Conservation (phyloP, 805 yeast species). For the Millerozyma miso region DNA sequence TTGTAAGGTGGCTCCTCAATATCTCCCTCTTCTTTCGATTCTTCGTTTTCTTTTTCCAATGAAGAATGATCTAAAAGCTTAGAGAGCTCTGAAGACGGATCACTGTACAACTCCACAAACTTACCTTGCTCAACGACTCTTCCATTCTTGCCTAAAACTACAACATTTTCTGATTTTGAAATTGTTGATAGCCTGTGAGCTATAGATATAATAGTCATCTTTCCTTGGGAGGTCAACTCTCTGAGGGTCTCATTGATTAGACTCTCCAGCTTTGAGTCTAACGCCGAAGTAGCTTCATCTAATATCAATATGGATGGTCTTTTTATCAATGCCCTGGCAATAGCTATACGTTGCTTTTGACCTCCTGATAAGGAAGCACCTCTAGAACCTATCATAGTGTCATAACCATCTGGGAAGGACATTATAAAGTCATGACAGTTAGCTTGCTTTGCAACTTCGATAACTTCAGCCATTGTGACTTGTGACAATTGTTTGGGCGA, state of each 20-base stretch:
- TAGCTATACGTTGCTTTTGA: slow-evolving; percentile 72
- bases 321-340: slow-evolving; percentile 69
- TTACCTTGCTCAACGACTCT: slow-evolving; percentile 38
- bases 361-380: slow-evolving; percentile 68
- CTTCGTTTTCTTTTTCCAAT: slow-evolving; percentile 12
- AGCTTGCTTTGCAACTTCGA: slow-evolving; percentile 46
- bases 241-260: slow-evolving; percentile 40
- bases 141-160: slow-evolving; percentile 40
- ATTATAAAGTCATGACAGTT: slow-evolving; percentile 55
- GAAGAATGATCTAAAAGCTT: slow-evolving; percentile 36
- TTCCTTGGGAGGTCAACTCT: slow-evolving; percentile 32
- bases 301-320: slow-evolving; percentile 59
- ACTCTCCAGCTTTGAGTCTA: slow-evolving; percentile 50
- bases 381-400: slow-evolving; percentile 51
- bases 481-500: slow-evolving; percentile 31
- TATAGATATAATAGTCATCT: slow-evolving; percentile 40
- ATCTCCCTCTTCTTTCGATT: slow-evolving; percentile 17
- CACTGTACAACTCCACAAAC: slow-evolving; percentile 36
- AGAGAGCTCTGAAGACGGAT: slow-evolving; percentile 39
- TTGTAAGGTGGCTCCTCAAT: slow-evolving; percentile 12
- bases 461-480: slow-evolving; percentile 39
- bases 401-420: slow-evolving; percentile 57
- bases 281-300: slow-evolving; percentile 69
- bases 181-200: slow-evolving; percentile 44
- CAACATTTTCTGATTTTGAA: slow-evolving; percentile 40